phyloP scores from a whole-genome alignment of 1,284 basidiomycete genomes.

The Microbotryum violaceum region DNA sequence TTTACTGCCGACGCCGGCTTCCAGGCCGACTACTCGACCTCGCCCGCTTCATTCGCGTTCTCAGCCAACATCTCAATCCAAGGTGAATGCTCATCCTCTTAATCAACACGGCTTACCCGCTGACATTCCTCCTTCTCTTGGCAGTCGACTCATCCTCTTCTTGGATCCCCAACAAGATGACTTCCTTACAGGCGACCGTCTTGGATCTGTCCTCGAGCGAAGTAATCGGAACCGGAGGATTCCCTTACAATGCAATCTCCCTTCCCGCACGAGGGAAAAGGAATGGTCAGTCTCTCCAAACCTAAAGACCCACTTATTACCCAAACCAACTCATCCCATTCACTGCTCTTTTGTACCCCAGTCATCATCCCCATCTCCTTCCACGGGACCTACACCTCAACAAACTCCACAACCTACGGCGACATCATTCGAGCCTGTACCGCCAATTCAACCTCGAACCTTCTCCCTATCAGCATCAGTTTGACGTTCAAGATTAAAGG shows the following conservation, averaged over 20 bases:
- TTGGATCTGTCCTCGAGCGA: constrained; percentile 22
- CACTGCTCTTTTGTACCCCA: too few species aligned
- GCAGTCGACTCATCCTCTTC: not conserved
- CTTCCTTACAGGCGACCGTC: constrained; percentile 7
- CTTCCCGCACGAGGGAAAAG: too few species aligned
- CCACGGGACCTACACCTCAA: not conserved
- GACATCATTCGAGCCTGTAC: constrained; percentile 23
- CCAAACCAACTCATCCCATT: constrained; percentile 5
- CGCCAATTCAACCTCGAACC: constrained; percentile 3
- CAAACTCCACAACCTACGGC: constrained; percentile 22
- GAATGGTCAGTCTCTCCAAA: not conserved
- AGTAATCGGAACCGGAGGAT: constrained; percentile 20
- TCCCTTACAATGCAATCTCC: too few species aligned
- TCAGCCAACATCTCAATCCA: constrained; percentile 21
- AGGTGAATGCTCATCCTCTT: not conserved
- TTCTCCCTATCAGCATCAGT: constrained; percentile 17
- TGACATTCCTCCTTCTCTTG: too few species aligned
- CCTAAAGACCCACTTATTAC: constrained; percentile 16
- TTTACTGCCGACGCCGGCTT: constrained; percentile 12
- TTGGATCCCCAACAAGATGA: constrained; percentile 21
- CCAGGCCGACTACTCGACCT: constrained; percentile 15
- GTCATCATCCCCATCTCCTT: too few species aligned
- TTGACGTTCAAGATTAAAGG: constrained; percentile 17
- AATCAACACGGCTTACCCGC: constrained; percentile 1
- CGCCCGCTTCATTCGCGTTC: constrained; percentile 29